Conservation (phyloP, 768 basidiomycete genomes). For the Tulasnella sp. region DNA sequence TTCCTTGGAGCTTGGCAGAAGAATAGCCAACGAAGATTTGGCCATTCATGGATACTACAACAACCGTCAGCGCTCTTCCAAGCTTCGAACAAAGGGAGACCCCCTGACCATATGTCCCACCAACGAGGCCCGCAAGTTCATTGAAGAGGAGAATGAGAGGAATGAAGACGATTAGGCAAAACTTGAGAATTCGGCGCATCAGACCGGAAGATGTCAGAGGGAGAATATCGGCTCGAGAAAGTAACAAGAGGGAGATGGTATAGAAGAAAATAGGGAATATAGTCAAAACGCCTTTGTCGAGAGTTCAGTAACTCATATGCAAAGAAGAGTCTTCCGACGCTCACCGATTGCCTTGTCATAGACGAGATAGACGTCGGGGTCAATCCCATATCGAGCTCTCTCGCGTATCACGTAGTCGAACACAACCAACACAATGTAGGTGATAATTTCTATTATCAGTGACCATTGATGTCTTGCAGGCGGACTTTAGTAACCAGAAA, state of each 20-base stretch:
- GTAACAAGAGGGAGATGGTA: background rate
- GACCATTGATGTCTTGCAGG: background rate
- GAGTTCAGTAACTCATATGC: background rate
- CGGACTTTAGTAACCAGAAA: background rate
- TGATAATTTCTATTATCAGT: background rate
- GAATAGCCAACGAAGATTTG: constrained; percentile 2
- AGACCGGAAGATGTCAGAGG: background rate
- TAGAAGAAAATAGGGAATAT: constrained; percentile 12
- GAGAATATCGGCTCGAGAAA: background rate
- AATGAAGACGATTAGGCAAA: background rate
- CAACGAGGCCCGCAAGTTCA: constrained; percentile 2
- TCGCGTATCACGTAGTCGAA: background rate
- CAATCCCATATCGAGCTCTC: background rate
- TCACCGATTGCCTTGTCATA: constrained; percentile 6
- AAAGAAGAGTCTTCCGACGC: background rate
- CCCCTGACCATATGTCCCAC: background rate
- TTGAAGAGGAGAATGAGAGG: constrained; percentile 7
- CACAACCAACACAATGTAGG: background rate
- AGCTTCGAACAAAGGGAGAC: background rate
- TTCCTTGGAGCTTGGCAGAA: too few relatives aligned
- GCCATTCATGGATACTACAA: background rate
- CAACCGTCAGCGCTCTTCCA: background rate
- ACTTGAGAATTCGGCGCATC: background rate
- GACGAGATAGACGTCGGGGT: background rate
- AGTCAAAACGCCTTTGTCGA: background rate